Conservation (phyloP, 202 grass and related monocot genomes). For the Schoenoplectus tabernaemontani region DNA sequence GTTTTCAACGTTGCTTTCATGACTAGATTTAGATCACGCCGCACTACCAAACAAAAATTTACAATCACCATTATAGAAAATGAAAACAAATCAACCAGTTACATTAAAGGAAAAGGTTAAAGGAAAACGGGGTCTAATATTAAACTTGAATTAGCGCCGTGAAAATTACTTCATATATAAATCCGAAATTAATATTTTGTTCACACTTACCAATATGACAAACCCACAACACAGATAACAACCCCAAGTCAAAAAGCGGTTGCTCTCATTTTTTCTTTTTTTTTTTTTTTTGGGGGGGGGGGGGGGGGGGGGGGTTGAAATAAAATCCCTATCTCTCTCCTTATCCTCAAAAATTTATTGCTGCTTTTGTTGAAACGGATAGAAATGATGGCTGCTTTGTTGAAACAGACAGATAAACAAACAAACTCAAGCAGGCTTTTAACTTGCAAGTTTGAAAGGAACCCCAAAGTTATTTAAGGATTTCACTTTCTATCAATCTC, state of each 20-base stretch:
- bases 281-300: not conserved
- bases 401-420: not conserved
- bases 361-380: constrained; percentile 10
- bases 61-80: not conserved
- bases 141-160: not conserved
- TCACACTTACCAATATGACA: not conserved
- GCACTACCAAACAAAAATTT: not conserved
- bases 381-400: not conserved
- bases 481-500: not conserved
- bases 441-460: not conserved
- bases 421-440: not conserved
- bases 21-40: not conserved
- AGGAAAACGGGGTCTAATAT: not conserved
- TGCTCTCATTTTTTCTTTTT: not conserved
- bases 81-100: not conserved
- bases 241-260: not conserved
- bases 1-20: not conserved
- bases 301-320: no score
- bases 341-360: constrained; percentile 4
- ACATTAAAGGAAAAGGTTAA: not conserved
- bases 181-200: not conserved
- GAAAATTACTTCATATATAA: not conserved
- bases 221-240: not conserved
- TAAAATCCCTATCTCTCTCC: not conserved
- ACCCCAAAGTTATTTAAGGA: not conserved